phyloP scores from a whole-genome alignment of 73 alveolate species.

The Symbiodinium pilosum region DNA sequence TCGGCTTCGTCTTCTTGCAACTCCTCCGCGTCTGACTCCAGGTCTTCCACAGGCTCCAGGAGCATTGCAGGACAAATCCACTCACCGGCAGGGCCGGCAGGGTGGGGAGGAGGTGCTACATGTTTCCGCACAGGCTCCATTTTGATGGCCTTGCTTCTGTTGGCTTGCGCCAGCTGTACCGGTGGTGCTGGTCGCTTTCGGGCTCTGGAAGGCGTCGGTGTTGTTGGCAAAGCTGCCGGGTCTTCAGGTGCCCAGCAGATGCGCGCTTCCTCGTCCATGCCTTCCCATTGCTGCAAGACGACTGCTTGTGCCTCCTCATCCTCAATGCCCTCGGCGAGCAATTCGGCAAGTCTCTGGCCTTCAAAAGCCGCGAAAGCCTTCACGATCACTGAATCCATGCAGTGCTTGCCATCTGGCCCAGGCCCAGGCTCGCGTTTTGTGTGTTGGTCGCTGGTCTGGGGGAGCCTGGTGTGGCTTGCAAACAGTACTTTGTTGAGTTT shows the following conservation, averaged over 20 bases:
- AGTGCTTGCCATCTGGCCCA: background rate
- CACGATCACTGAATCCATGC: background rate
- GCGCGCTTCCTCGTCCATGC: slow-evolving; percentile 6
- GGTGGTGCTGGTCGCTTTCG: background rate
- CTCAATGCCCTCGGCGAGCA: slow-evolving; percentile 48
- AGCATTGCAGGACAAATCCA: background rate
- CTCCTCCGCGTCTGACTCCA: background rate
- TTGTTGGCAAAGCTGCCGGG: too few relatives aligned
- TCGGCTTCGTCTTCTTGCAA: background rate
- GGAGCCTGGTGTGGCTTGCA: too few relatives aligned
- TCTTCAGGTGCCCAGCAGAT: background rate
- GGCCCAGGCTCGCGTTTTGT: too few relatives aligned
- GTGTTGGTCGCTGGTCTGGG: too few relatives aligned
- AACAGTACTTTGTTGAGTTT: too few relatives aligned
- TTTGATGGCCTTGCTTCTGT: background rate
- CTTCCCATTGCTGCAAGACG: slow-evolving; percentile 60
- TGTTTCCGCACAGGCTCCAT: too few relatives aligned
- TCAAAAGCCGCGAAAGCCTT: slow-evolving; percentile 63
- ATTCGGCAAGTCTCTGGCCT: slow-evolving; percentile 37
- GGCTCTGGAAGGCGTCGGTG: background rate
- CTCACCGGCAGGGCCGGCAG: background rate
- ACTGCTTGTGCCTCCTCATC: slow-evolving; percentile 49
- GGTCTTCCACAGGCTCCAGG: background rate
- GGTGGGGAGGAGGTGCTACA: background rate
- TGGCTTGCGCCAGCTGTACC: background rate